A percentile compares a stretch with the other conserved stretches of the same genome.
Evolutionary conservation across 2,329 filamentous ascomycete species (phyloP).

Genomic region (Colletotrichum euphorbiae): DNA sequence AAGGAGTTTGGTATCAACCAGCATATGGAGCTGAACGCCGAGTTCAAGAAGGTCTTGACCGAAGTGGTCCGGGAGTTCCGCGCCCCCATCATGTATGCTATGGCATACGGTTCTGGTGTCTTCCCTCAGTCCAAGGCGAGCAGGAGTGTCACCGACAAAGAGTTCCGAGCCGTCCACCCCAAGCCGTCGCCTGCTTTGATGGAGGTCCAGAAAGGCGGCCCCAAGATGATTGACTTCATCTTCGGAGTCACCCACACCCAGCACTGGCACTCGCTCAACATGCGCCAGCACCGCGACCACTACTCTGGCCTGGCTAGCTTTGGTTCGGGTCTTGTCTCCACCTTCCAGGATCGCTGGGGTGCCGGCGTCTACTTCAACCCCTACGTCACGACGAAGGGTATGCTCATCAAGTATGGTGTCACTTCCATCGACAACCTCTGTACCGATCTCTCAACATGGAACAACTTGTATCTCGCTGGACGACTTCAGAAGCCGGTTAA

Average conservation of each 20-base stretch:
- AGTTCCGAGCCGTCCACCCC: slow-evolving; percentile 77
- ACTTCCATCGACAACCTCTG: slow-evolving; percentile 93
- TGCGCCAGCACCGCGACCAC: slow-evolving; percentile 88
- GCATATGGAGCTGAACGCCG: slow-evolving; percentile 93
- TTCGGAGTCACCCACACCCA: slow-evolving; percentile 95
- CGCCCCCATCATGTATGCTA: slow-evolving; percentile 94
- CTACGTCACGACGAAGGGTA: slow-evolving; percentile 93
- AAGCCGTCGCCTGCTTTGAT: slow-evolving; percentile 83
- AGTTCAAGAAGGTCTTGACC: slow-evolving; percentile 91
- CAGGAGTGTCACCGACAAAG: slow-evolving; percentile 64
- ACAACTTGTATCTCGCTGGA: slow-evolving; percentile 95
- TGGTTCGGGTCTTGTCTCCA: slow-evolving; percentile 86
- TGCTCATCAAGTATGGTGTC: slow-evolving; percentile 97
- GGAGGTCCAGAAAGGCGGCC: slow-evolving; percentile 86
- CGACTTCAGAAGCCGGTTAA: slow-evolving; percentile 98
- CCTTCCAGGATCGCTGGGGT: slow-evolving; percentile 87
- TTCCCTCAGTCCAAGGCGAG: slow-evolving; percentile 79
- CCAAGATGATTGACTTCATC: slow-evolving; percentile 99
- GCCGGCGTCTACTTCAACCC: slow-evolving; percentile 99
- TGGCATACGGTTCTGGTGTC: slow-evolving; percentile 96
- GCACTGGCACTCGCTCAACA: slow-evolving; percentile 96
- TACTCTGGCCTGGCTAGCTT: slow-evolving; percentile 88
- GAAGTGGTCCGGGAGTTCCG: slow-evolving; percentile 91
- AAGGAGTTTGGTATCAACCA: slow-evolving; percentile 90
- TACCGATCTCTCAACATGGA: slow-evolving; percentile 88